Evolutionary conservation across 202 grass and related monocot species (phyloP).

Genomic region (Hordeum pubiflorum): DNA sequence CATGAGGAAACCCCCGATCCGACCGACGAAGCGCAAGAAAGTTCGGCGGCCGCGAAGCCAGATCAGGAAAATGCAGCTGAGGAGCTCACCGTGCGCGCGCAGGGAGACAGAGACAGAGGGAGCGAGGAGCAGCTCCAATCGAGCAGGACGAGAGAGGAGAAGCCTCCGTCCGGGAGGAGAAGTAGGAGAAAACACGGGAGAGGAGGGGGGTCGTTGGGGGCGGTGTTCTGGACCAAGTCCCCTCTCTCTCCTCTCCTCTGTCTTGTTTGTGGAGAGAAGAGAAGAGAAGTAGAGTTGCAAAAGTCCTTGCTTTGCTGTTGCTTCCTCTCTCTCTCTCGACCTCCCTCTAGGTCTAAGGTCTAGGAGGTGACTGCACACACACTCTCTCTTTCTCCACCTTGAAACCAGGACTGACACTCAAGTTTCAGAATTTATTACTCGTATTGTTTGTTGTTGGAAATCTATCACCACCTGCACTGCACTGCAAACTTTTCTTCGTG

Average conservation of each 20-base stretch:
- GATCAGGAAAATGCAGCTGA: conserved; percentile 16
- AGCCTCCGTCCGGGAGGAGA: background rate
- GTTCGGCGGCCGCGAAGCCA: background rate
- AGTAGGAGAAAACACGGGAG: background rate
- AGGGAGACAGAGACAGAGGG: background rate
- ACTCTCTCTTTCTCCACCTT: background rate
- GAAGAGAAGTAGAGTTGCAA: background rate
- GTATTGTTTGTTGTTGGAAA: background rate
- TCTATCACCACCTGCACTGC: background rate
- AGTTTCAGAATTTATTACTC: background rate
- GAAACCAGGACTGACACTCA: background rate
- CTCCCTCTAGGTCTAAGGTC: background rate
- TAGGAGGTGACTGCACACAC: background rate
- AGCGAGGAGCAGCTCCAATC: background rate
- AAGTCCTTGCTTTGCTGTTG: background rate
- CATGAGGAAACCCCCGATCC: background rate
- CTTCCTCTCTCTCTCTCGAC: background rate
- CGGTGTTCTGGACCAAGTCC: conserved; percentile 14
- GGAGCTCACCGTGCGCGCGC: conserved; percentile 13
- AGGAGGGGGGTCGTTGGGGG: background rate
- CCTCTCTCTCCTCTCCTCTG: background rate
- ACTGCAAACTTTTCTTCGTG: background rate
- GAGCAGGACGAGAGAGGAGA: background rate
- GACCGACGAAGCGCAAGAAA: background rate
- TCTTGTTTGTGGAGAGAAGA: background rate